Conservation (phyloP, 257 asterid species). For the Ajuga chamaepitys region DNA sequence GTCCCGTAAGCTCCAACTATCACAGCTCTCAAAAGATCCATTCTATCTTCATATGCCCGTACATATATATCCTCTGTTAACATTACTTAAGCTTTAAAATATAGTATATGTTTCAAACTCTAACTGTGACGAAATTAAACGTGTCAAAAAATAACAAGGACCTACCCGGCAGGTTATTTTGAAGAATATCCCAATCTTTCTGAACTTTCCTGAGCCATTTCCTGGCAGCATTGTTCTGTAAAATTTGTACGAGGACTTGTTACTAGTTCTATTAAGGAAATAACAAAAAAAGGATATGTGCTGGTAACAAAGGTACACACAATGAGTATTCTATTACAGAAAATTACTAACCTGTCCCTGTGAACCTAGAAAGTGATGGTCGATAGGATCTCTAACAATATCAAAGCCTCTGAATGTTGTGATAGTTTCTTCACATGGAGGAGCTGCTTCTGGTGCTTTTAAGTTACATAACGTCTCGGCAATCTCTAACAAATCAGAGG, state of each 20-base stretch:
- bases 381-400: slow-evolving; percentile 70
- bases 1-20: slow-evolving; percentile 99
- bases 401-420: slow-evolving; percentile 77
- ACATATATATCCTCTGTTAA: slow-evolving; percentile 82
- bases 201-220: slow-evolving; percentile 98
- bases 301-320: neutral
- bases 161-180: slow-evolving; percentile 89
- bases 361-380: slow-evolving; percentile 64
- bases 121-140: slow-evolving; percentile 7
- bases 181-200: slow-evolving; percentile 96
- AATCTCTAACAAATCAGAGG: slow-evolving; percentile 34
- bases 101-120: slow-evolving; percentile 11
- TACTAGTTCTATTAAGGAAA: neutral
- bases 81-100: slow-evolving; percentile 5
- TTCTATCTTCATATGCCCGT: slow-evolving; percentile 91
- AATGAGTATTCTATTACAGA: neutral
- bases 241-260: slow-evolving; percentile 6
- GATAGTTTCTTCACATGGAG: slow-evolving; percentile 23
- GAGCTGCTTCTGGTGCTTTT: slow-evolving; percentile 31
- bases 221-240: slow-evolving; percentile 72
- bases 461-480: slow-evolving; percentile 43
- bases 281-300: neutral
- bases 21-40: slow-evolving; percentile 98
- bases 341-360: slow-evolving; percentile 57
- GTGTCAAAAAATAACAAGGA: slow-evolving; percentile 3